Conservation (phyloP, 345 rosid species). For the Syzygium grande region DNA sequence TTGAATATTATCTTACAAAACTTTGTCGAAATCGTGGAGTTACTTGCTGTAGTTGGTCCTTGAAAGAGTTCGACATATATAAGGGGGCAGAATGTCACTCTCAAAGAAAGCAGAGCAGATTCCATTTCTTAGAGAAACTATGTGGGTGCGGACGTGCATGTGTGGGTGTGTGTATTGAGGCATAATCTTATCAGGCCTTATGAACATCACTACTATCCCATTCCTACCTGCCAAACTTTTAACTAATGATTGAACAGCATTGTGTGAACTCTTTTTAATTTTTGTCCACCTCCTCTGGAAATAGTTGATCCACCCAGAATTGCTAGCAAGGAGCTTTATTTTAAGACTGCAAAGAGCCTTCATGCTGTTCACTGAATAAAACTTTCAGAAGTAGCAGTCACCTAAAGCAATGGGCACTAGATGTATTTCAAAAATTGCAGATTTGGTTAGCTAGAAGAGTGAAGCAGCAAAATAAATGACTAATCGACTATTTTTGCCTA, state of each 20-base stretch:
- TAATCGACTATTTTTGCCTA: background rate
- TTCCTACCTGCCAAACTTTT: background rate
- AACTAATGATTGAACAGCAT: background rate
- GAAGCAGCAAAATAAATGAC: slow-evolving; percentile 6
- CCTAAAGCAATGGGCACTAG: background rate
- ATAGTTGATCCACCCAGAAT: background rate
- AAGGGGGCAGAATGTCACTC: background rate
- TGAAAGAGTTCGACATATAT: background rate
- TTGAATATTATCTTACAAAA: background rate
- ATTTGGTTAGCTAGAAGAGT: background rate
- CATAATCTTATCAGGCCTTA: background rate
- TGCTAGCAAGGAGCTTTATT: background rate
- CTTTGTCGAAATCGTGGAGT: background rate
- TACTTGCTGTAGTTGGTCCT: background rate
- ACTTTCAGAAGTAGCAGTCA: background rate
- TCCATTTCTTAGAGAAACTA: background rate
- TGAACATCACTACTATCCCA: background rate
- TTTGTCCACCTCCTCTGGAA: background rate
- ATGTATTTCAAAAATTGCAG: background rate
- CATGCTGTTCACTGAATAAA: background rate
- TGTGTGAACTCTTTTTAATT: background rate
- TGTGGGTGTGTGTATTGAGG: background rate
- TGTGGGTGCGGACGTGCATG: background rate
- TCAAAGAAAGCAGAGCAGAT: background rate
- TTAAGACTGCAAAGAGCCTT: background rate